Evolutionary conservation across 192 early-diverging fungal species (phyloP).

Genomic region (Pecoramyces ruminantium): DNA sequence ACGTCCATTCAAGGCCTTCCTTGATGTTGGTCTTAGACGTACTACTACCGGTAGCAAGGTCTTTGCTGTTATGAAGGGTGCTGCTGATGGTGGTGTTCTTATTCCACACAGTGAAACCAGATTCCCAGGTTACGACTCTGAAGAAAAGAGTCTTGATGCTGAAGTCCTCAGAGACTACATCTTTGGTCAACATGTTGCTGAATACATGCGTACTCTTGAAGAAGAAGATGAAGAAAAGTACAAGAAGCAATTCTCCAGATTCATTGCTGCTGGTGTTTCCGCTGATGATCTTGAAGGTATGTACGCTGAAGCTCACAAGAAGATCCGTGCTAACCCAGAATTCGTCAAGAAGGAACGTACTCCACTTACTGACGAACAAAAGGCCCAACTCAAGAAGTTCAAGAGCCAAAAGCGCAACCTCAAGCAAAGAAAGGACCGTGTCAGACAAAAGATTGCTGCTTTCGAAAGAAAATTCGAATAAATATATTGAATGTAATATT

Average conservation of each 20-base stretch:
- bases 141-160: slow-evolving; percentile 74
- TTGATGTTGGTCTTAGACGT: slow-evolving; percentile 90
- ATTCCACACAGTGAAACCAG: slow-evolving; percentile 91
- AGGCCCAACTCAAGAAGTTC: slow-evolving; percentile 52
- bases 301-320: slow-evolving; percentile 80
- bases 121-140: slow-evolving; percentile 90
- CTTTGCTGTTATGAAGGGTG: slow-evolving; percentile 97
- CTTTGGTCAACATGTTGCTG: slow-evolving; percentile 91
- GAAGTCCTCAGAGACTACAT: slow-evolving; percentile 91
- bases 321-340: slow-evolving; percentile 81
- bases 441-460: slow-evolving; percentile 57
- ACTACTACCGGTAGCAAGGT: slow-evolving; percentile 96
- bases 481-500: not conserved
- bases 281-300: slow-evolving; percentile 88
- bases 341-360: slow-evolving; percentile 29
- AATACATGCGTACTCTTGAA: slow-evolving; percentile 95
- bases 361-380: slow-evolving; percentile 43
- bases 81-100: slow-evolving; percentile 93
- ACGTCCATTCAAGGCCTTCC: slow-evolving; percentile 93
- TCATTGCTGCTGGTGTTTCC: slow-evolving; percentile 71
- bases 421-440: slow-evolving; percentile 77
- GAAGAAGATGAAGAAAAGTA: slow-evolving; percentile 98
- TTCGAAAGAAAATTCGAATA: not conserved
- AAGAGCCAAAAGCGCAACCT: slow-evolving; percentile 54
- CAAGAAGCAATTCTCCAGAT: slow-evolving; percentile 87